These are phyloP conservation scores for Sporothrix inflata DNA, from an alignment of 2,329 filamentous ascomycete genomes.

Conservation along the genomic window DNA sequence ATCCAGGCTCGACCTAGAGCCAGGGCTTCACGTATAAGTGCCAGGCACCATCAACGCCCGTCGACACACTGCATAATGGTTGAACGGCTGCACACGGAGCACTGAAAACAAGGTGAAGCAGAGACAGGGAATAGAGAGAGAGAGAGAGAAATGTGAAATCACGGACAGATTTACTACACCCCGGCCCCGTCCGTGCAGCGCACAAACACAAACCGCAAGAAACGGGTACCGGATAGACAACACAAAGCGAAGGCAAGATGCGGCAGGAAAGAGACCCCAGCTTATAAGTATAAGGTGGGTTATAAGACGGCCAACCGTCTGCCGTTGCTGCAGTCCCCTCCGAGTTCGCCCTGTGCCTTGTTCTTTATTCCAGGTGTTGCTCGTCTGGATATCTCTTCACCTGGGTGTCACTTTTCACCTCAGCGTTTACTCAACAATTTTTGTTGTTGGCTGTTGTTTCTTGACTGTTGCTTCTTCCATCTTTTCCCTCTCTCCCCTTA, in stretches of 20 bases:
- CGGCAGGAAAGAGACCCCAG: constrained; percentile 3
- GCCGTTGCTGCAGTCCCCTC: constrained; percentile 2
- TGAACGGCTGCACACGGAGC: neutral
- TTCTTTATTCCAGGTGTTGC: neutral
- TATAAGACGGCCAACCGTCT: constrained; percentile 13
- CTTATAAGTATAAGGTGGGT: neutral
- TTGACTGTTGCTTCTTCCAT: no score
- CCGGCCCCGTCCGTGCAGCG: constrained; percentile 12
- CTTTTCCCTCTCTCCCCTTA: neutral
- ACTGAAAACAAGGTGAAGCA: neutral
- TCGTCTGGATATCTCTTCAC: neutral
- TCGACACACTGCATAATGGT: neutral
- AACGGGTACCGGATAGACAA: constrained; percentile 1
- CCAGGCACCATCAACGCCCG: neutral
- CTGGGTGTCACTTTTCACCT: neutral
- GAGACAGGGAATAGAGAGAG: neutral
- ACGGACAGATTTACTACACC: neutral
- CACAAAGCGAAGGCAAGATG: neutral
- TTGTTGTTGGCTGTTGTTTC: no score
- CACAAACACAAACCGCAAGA: neutral
- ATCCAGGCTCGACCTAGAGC: neutral
- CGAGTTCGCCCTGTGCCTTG: neutral
- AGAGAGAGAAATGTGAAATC: neutral
- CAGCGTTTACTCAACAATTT: no score
- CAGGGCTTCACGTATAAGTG: neutral